Evolutionary conservation across 2,329 filamentous ascomycete species (phyloP), one percentile per base, ranked within the genome.

Genomic region (Aspergillus sp.): DNA sequence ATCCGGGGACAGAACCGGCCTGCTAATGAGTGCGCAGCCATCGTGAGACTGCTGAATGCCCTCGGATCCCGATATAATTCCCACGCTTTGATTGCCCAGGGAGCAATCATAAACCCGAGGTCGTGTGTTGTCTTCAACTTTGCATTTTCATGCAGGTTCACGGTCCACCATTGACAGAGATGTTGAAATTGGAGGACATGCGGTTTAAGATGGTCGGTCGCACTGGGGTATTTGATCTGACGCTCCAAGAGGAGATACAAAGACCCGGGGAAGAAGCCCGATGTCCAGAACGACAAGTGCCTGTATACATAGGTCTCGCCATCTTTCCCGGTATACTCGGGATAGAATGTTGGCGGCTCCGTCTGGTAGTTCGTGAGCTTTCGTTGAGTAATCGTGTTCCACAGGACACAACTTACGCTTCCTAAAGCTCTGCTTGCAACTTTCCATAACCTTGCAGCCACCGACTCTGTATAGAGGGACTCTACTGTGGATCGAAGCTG

Each of bases 61-160:
- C 62, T 58, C 1, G 47, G 16, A 38, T 79, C 74, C 2, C 64
- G 63, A 1, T 73, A 61, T 4, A 81, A 60, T 36, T 79, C 75
- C 73, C 74, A 82, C 24, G 78, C 74, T 24, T 73, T 68, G 19
- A 73, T 71, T 0, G 80, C 60, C 1, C 76, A 73, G 0, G 79
- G 79, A 47, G 76, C 72, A 4, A 81, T 72, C 22, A 82, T 82
- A 57, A 82, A 82, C 0, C 79, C 78, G 52, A 82, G 72, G 40
- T 82, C 79, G 51, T 82, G 80, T 0, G 79, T 82, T 49, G 81
- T 76, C 3, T 70, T 80, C 26, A 76, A 72, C 53, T 53, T 63
- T 8, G 70, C 61, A 65, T 75, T 75, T 14, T 45, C 55, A 45
- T 75, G 69, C 0, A 76, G 55, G 44, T 64, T 68, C 36, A 62